A percentile compares a stretch with the other conserved stretches of the same genome.
Evolutionary conservation across 805 yeast genomes (phyloP).

Genomic region (Ogataea paraovalis): DNA sequence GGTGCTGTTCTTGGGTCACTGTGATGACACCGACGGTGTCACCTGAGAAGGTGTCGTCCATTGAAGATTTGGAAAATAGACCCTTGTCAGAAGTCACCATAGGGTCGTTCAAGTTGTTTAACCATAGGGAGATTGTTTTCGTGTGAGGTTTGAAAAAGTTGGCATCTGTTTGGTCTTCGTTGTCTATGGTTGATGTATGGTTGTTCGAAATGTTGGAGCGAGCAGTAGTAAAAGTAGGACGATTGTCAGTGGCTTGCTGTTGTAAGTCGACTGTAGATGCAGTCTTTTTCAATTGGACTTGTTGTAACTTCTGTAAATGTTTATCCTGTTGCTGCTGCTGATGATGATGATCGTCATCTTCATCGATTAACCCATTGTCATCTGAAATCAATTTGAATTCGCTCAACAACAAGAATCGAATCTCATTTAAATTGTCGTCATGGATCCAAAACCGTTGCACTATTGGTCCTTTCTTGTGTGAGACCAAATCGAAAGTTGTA

Average conservation of each 20-base stretch:
- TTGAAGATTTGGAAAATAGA: slow-evolving; percentile 13
- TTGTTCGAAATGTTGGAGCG: no score
- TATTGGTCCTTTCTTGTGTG: slow-evolving; percentile 33
- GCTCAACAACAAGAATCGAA: slow-evolving; percentile 43
- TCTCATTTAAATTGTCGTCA: slow-evolving; percentile 52
- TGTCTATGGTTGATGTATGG: no score
- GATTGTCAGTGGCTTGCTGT: neutral
- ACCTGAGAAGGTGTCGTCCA: slow-evolving; percentile 10
- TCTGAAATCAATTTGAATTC: slow-evolving; percentile 37
- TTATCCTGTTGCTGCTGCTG: slow-evolving; percentile 3
- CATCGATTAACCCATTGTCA: slow-evolving; percentile 27
- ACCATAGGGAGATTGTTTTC: slow-evolving; percentile 26
- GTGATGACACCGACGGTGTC: slow-evolving; percentile 16
- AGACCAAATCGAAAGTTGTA: slow-evolving; percentile 35
- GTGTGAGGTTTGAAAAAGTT: slow-evolving; percentile 28
- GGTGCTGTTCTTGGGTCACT: neutral
- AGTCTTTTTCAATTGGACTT: slow-evolving; percentile 11
- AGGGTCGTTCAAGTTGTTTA: slow-evolving; percentile 26
- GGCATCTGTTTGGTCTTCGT: neutral
- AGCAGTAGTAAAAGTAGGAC: no score
- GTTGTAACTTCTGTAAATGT: slow-evolving; percentile 1
- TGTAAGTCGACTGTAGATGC: slow-evolving; percentile 10
- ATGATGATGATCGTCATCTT: slow-evolving; percentile 8
- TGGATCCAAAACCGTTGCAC: slow-evolving; percentile 52
- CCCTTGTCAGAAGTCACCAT: slow-evolving; percentile 21